A percentile compares a stretch with the other conserved stretches of the same genome.
Conservation (phyloP, 2,329 filamentous ascomycete species). For the Fusarium musae region DNA sequence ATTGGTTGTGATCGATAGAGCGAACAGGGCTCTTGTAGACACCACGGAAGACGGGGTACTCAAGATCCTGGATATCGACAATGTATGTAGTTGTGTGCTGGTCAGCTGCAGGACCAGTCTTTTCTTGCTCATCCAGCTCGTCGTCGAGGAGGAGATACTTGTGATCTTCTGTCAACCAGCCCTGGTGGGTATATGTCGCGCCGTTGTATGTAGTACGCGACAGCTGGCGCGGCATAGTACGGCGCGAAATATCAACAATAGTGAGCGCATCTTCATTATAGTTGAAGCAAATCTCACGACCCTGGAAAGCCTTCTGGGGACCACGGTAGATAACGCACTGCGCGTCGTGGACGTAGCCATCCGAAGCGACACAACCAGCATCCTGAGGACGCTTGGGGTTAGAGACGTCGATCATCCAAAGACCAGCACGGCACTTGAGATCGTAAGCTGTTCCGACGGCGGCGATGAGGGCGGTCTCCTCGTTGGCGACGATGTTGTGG, state of each 20-base stretch:
- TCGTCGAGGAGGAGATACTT: conserved; percentile 61
- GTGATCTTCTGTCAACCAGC: conserved; percentile 59
- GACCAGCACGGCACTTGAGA: conserved; percentile 10
- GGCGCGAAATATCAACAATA: conserved; percentile 9
- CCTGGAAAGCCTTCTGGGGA: conserved; percentile 1
- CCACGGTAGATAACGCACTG: conserved; percentile 11
- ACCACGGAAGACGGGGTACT: conserved; percentile 48
- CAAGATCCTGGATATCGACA: conserved; percentile 57
- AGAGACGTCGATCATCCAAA: conserved; percentile 13
- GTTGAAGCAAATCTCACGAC: conserved; percentile 15
- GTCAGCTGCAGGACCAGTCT: conserved; percentile 50
- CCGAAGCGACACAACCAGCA: not conserved
- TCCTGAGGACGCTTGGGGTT: not conserved
- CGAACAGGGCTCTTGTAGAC: conserved; percentile 18
- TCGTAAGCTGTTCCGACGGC: not conserved
- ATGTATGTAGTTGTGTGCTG: conserved; percentile 61
- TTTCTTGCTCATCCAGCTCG: conserved; percentile 62
- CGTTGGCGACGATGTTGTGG: conserved; percentile 16
- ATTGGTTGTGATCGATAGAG: conserved; percentile 12
- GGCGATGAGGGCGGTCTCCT: not conserved
- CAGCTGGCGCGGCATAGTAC: conserved; percentile 4
- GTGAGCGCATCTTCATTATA: conserved; percentile 16
- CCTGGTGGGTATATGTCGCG: conserved; percentile 56
- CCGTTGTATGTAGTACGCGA: conserved; percentile 17
- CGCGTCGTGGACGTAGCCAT: conserved; percentile 9